phyloP scores from a whole-genome alignment of 2,329 filamentous ascomycete genomes.

The Pseudogymnoascus destructans region DNA sequence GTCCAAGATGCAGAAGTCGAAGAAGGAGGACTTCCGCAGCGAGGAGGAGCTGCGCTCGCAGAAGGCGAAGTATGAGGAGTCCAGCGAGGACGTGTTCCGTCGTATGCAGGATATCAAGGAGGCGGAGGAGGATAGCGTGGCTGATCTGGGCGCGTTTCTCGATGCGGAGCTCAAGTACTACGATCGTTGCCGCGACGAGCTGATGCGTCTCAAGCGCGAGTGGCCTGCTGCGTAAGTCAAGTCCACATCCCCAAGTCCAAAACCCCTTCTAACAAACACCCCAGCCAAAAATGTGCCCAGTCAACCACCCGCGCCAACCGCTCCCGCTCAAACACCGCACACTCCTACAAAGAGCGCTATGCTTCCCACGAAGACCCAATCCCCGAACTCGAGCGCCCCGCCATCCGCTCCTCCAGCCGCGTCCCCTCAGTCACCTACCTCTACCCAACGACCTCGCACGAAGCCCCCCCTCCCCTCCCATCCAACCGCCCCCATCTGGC shows the following conservation, averaged over 20 bases:
- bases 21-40: slow-evolving; percentile 83
- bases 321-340: slow-evolving; percentile 43
- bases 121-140: slow-evolving; percentile 68
- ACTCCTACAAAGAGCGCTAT: slow-evolving; percentile 48
- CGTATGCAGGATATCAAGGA: slow-evolving; percentile 97
- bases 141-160: slow-evolving; percentile 67
- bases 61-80: slow-evolving; percentile 94
- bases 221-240: slow-evolving; percentile 51
- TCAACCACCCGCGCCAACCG: slow-evolving; percentile 25
- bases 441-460: slow-evolving; percentile 18
- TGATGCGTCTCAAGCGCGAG: slow-evolving; percentile 54
- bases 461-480: slow-evolving; percentile 23
- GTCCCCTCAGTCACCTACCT: slow-evolving; percentile 19
- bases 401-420: slow-evolving; percentile 34
- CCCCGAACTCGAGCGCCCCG: slow-evolving; percentile 34
- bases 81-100: slow-evolving; percentile 78
- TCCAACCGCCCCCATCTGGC: slow-evolving; percentile 33
- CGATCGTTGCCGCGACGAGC: slow-evolving; percentile 76
- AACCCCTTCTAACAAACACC: slow-evolving; percentile 13
- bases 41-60: slow-evolving; percentile 86
- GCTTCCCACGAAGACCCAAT: slow-evolving; percentile 38
- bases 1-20: slow-evolving; percentile 82
- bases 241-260: background rate
- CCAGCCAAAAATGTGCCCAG: background rate
- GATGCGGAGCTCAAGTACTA: slow-evolving; percentile 86